Evolutionary conservation across 2,329 filamentous ascomycete species (phyloP).

Genomic region (Cladorrhinum sp.): DNA sequence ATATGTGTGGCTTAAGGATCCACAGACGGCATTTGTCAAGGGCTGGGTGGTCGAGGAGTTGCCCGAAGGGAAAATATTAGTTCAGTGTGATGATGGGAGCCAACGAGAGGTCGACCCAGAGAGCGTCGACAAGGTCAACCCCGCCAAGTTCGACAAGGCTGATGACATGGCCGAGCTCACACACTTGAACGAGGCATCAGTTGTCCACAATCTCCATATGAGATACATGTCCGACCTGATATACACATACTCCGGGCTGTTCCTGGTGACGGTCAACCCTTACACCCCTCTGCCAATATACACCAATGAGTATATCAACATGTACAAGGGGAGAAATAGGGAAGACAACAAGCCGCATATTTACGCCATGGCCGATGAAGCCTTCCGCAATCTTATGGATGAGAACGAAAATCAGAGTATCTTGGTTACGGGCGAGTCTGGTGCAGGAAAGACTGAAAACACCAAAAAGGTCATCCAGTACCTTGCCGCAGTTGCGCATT

Average conservation of each 20-base stretch:
- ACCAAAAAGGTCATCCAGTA: constrained; percentile 99
- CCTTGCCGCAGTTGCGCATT: constrained; percentile 85
- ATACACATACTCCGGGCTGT: constrained; percentile 96
- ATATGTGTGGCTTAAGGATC: constrained; percentile 95
- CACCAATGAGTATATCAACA: constrained; percentile 93
- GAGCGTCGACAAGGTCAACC: constrained; percentile 96
- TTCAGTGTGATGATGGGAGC: constrained; percentile 91
- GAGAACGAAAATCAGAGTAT: constrained; percentile 97
- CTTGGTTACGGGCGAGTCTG: constrained; percentile 94
- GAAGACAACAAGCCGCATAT: constrained; percentile 98
- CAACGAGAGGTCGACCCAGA: constrained; percentile 85
- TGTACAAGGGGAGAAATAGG: constrained; percentile 88
- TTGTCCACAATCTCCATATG: constrained; percentile 94
- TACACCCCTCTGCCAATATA: constrained; percentile 96
- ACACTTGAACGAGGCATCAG: constrained; percentile 94
- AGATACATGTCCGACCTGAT: constrained; percentile 95
- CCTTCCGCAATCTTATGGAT: constrained; percentile 91
- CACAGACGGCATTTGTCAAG: constrained; percentile 82
- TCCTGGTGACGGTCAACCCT: constrained; percentile 94
- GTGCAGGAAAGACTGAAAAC: constrained; percentile 97
- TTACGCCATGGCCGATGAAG: constrained; percentile 94
- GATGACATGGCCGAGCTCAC: constrained; percentile 99
- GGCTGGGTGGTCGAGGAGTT: constrained; percentile 88
- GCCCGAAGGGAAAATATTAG: constrained; percentile 64
- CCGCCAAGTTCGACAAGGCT: constrained; percentile 98